Percentiles rank a stretch among this genome's conserved stretches.
Conservation (phyloP, 495 filamentous ascomycete genomes). For the Neohortaea acidophila region DNA sequence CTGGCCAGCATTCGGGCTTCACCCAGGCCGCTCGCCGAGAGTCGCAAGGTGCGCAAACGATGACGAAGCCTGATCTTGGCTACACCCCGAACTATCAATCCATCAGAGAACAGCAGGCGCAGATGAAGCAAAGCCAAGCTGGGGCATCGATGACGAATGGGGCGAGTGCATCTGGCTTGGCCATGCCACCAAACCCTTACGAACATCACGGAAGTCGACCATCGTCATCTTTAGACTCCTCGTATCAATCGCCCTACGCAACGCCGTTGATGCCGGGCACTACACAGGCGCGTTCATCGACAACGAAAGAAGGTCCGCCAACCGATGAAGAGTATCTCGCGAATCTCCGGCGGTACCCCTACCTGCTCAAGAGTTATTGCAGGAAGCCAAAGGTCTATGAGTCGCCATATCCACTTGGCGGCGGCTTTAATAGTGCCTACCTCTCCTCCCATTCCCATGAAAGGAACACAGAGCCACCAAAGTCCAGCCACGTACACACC, state of each 20-base stretch:
- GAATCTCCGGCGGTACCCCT: constrained; percentile 26
- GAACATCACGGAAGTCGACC: constrained; percentile 11
- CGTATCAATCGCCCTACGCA: constrained; percentile 8
- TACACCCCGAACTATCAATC: constrained; percentile 11
- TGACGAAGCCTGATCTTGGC: not conserved
- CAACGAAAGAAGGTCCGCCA: constrained; percentile 9
- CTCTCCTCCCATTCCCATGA: constrained; percentile 5
- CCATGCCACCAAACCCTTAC: constrained; percentile 14
- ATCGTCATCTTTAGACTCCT: constrained; percentile 8
- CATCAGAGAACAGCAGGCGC: constrained; percentile 6
- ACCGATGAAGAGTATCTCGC: constrained; percentile 19
- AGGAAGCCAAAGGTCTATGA: constrained; percentile 23
- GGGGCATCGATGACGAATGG: constrained; percentile 17
- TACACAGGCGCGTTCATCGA: constrained; percentile 5
- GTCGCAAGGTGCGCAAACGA: constrained; percentile 5
- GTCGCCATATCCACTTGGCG: constrained; percentile 22
- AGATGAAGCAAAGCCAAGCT: constrained; percentile 6
- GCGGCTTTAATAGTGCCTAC: constrained; percentile 23
- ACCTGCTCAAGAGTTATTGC: constrained; percentile 26
- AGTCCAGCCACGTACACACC: constrained; percentile 3
- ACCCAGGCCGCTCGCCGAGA: constrained; percentile 8
- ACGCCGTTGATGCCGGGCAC: constrained; percentile 15
- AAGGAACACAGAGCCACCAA: not conserved
- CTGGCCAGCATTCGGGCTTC: constrained; percentile 14
- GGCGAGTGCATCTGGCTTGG: constrained; percentile 7